These are phyloP conservation scores for Malus fusca DNA, from an alignment of 306 rosid genomes.

Conservation along the genomic window DNA sequence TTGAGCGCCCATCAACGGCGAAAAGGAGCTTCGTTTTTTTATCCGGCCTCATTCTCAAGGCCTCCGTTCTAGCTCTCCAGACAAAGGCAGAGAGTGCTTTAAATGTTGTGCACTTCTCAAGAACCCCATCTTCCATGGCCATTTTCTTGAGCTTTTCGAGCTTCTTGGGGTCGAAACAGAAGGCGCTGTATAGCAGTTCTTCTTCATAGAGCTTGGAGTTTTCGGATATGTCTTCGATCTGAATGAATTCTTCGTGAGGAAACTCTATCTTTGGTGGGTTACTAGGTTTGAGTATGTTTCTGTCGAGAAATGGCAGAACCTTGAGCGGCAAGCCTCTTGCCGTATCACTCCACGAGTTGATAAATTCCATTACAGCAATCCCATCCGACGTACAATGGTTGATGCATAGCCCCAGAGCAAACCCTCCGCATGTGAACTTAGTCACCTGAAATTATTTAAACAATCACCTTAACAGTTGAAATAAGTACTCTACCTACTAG, in stretches of 20 bases:
- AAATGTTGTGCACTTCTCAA: conserved; percentile 50
- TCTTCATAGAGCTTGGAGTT: conserved; percentile 38
- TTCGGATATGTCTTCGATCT: conserved; percentile 61
- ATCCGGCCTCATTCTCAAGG: conserved; percentile 53
- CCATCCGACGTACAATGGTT: conserved; percentile 76
- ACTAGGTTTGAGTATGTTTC: conserved; percentile 62
- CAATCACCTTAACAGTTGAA: neutral
- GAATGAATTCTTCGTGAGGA: conserved; percentile 51
- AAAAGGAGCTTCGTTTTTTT: conserved; percentile 72
- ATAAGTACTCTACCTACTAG: neutral
- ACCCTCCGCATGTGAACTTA: conserved; percentile 77
- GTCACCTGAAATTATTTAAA: conserved; percentile 40
- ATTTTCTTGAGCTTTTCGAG: conserved; percentile 48
- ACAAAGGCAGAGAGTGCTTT: conserved; percentile 75
- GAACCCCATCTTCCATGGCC: conserved; percentile 47
- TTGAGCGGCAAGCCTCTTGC: conserved; percentile 57
- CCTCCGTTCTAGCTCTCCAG: conserved; percentile 66
- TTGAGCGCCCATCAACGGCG: conserved; percentile 67
- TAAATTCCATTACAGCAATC: conserved; percentile 57
- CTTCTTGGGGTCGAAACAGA: conserved; percentile 47
- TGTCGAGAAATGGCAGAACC: conserved; percentile 45
- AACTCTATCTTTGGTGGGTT: conserved; percentile 53
- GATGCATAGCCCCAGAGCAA: conserved; percentile 47
- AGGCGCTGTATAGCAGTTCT: conserved; percentile 41
- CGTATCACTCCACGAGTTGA: conserved; percentile 63